Evolutionary conservation across 2,329 filamentous ascomycete species (phyloP).

Genomic region (Diaporthe sp.): DNA sequence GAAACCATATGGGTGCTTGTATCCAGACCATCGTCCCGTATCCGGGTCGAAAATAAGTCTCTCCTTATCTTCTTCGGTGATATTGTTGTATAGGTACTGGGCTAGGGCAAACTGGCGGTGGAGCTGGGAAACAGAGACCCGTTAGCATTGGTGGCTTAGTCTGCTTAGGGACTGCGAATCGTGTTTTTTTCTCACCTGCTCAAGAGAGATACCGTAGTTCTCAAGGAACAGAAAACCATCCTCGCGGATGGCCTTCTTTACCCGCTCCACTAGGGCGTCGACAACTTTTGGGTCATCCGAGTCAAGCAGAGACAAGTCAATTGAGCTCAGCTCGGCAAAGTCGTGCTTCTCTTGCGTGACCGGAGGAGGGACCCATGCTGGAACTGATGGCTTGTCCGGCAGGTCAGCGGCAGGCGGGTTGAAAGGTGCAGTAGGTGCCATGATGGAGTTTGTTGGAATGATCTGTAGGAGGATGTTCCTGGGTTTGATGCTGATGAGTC

Average conservation of each 20-base stretch:
- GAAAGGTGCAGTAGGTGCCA: conserved; percentile 55
- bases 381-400: conserved; percentile 58
- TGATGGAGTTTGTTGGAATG: conserved; percentile 33
- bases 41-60: conserved; percentile 61
- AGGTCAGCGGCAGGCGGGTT: conserved; percentile 55
- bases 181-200: conserved; percentile 46
- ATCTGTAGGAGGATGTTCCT: not conserved
- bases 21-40: conserved; percentile 64
- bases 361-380: conserved; percentile 59
- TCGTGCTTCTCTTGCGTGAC: conserved; percentile 59
- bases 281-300: conserved; percentile 58
- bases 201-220: conserved; percentile 64
- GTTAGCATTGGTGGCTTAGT: not conserved
- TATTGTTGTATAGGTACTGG: conserved; percentile 64
- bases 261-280: conserved; percentile 57
- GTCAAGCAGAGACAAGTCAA: conserved; percentile 60
- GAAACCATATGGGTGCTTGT: conserved; percentile 63
- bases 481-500: conserved; percentile 20
- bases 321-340: conserved; percentile 58
- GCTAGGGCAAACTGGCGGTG: conserved; percentile 65
- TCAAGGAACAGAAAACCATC: conserved; percentile 63
- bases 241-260: conserved; percentile 58
- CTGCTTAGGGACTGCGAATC: not conserved
- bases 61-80: conserved; percentile 63
- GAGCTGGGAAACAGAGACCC: conserved; percentile 50